Evolutionary conservation across 2,329 filamentous ascomycete species (phyloP), one percentile per base, ranked within the genome.

Genomic region (Amauroascus verrucosus): DNA sequence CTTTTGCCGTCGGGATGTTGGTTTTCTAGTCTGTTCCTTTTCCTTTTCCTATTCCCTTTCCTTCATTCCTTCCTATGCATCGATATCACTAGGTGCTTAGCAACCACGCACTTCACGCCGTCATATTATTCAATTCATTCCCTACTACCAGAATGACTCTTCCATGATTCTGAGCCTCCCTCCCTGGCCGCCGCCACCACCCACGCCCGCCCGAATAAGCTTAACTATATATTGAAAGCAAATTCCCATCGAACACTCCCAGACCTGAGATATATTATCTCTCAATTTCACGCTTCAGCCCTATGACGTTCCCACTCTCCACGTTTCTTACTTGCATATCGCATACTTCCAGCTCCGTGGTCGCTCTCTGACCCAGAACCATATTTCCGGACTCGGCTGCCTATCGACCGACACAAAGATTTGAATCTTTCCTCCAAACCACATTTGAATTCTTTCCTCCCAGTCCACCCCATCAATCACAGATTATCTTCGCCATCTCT

Each of bases 261-360:
- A 13, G 32, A 24, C 24, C 32, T 37, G 16, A 48, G 3, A 28
- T 13, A 35, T 48, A 24, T 28, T 16, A 22, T 26, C 33, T 40
- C 24, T 16, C 22, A 13, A 0, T 9, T 24, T 38, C 24, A 22
- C 24, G 41, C 8, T 16, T 44, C 48, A 51, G 48, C 48, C 48
- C 48, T 51, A 51, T 51, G 48, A 51, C 48, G 48, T 32, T 51
- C 16, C 48, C 48, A 51, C 48, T 40, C 33, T 49, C 37, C 37
- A 43, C 37, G 24, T 20, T 50, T 9, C 38, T 32, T 32, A 30
- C 20, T 35, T 41, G 48, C 48, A 50, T 30, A 41, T n/a, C n/a
- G n/a, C 9, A 32, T 9, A 43, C 14, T 43, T 6, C 22, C 48
- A 43, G 9, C 22, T 18, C 13, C 6, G 30, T 28, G 16, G 35